Evolutionary conservation across 345 rosid genomes (phyloP), one percentile per base, ranked within the genome.

Genomic region (Psidium guajava): DNA sequence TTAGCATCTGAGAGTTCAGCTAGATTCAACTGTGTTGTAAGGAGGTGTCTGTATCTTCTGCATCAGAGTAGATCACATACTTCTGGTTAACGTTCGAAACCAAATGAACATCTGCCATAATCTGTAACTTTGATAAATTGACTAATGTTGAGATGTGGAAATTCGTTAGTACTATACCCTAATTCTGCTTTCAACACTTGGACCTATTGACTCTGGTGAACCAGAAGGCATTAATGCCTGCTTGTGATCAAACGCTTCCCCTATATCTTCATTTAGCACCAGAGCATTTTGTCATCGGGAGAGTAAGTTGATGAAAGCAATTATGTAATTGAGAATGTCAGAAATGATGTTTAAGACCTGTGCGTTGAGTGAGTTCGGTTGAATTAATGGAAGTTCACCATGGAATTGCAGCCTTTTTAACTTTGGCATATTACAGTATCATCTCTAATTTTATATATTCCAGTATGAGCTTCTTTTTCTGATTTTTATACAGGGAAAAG

Each of bases 1-100:
- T 0, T 69, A 69, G 47, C 40, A 40, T 18, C 1, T 36, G 16
- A 32, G 10, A 32, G 44, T 32, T 1, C 0, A 0, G 80, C 80
- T 69, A 36, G 13, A 69, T 36, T 69, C 47, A 69, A 54, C 57
- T 20, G 47, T 69, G 77, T 69, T 69, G 50, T 83, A 2, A 83
- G 27, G 24, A 69, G 47, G 24, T 69, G 36, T 50, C 13, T 69
- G 77, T 32, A 32, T 64, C 11, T 15, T 51, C 82, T 81, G 6
- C 36, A 27, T 81, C 5, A 5, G 25, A 36, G 47, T 36, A 18
- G 80, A 69, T 69, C 80, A 36, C 20, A 36, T 9, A 5, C 40
- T 32, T 69, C 36, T 36, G 25, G 3, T 69, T 36, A 20, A 9
- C 47, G 25, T 69, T 18, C 18, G 80, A 69, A 69, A 69, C 80